These are phyloP conservation scores for Aspergillus carlsbadensis DNA, from an alignment of 495 filamentous ascomycete species.

Conservation along the genomic window DNA sequence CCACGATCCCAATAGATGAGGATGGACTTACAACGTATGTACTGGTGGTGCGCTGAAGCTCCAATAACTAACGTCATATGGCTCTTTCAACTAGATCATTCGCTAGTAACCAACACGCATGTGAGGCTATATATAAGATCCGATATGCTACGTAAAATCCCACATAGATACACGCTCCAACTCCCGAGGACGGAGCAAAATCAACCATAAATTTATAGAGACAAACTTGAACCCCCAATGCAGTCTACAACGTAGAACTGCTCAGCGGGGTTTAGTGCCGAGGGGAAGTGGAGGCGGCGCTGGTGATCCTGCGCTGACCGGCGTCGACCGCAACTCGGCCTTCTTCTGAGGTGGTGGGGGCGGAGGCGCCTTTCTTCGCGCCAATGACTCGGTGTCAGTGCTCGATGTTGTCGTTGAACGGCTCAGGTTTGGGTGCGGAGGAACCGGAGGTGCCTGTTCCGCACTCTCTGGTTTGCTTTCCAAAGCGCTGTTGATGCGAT, in stretches of 20 bases:
- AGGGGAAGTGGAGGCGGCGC: constrained; percentile 42
- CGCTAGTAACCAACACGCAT: not conserved
- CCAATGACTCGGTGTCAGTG: constrained; percentile 11
- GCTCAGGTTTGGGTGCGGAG: constrained; percentile 29
- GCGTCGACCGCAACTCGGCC: constrained; percentile 38
- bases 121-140: no score
- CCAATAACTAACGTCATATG: not conserved
- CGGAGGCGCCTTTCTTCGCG: constrained; percentile 66
- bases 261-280: constrained; percentile 46
- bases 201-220: no score
- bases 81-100: not conserved
- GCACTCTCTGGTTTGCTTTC: constrained; percentile 36
- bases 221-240: no score
- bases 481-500: constrained; percentile 37
- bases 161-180: no score
- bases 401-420: constrained; percentile 14
- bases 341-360: constrained; percentile 65
- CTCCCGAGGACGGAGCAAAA: no score
- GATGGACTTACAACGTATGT: no score
- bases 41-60: not conserved
- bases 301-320: constrained; percentile 25
- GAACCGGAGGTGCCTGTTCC: constrained; percentile 18
- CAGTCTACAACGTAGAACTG: not conserved
- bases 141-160: no score
- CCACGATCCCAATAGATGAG: no score